Conservation (phyloP, 2,329 filamentous ascomycete species). For the Fusarium coffeatum region DNA sequence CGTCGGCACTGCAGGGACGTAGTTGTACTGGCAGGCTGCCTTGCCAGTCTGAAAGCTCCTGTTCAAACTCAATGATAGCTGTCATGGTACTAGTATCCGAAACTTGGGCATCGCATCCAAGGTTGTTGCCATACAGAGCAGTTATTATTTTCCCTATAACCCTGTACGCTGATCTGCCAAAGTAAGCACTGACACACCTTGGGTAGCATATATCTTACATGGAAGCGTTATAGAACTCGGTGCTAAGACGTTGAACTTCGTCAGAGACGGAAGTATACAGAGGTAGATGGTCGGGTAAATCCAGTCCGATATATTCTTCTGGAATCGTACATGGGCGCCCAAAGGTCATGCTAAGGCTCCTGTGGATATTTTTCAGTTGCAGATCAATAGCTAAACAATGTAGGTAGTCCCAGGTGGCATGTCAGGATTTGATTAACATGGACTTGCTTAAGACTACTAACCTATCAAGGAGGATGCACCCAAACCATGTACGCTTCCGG, state of each 20-base stretch:
- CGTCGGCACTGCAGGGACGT: not conserved
- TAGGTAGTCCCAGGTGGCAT: not conserved
- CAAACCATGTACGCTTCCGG: conserved; percentile 59
- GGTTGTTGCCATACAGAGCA: conserved; percentile 26
- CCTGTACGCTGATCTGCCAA: conserved; percentile 17
- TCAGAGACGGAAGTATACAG: not conserved
- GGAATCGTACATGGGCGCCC: conserved; percentile 31
- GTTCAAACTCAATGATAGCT: conserved; percentile 21
- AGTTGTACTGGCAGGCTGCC: not conserved
- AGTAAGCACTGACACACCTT: accelerated
- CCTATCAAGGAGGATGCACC: conserved; percentile 36
- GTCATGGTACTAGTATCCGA: conserved; percentile 13
- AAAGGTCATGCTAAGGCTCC: conserved; percentile 33
- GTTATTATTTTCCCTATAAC: conserved; percentile 23
- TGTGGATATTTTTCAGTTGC: not conserved
- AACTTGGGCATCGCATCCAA: conserved; percentile 18
- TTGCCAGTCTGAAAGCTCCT: conserved; percentile 33
- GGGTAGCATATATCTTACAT: not conserved
- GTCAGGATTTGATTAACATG: not conserved
- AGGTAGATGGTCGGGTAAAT: conserved; percentile 6
- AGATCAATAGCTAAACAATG: not conserved
- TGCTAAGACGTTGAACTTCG: not conserved
- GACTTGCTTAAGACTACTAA: accelerated
- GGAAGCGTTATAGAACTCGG: conserved; percentile 26
- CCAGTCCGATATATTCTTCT: conserved; percentile 28